Base-by-base conservation (phyloP, 2,329 filamentous ascomycete species). In the Cladosporium halotolerans region DNA sequence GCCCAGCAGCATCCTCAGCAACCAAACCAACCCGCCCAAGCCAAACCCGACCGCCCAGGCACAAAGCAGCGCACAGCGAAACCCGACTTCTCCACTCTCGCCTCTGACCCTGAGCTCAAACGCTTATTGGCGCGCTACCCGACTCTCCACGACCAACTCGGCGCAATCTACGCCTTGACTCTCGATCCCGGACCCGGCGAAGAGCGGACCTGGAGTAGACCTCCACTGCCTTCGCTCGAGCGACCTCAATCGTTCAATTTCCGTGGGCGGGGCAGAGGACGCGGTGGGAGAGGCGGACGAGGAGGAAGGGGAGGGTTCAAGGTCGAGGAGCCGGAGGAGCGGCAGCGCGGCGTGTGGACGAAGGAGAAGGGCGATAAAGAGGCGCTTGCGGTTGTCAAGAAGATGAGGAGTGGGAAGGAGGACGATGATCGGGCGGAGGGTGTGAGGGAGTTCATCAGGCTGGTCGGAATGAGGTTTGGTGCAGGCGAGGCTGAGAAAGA, bases 391-490 rank as follows among this genome's bases (percentile, higher is more conserved):
- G 47, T 63, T 33, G 55, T 70, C 8, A 60, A 57, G 41, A 62
- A 57, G 41, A 61, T 67, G 62, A 61, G 65, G 41, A 58, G 64
- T 6, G 66, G 63, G 14, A 60, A 57, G 14, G 61, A 62, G 5
- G 66, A 63, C 1, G 63, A 64, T 13, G 63, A 65, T 42, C 64
- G 67, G 52, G 64, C 68, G 28, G 70, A 72, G 33, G 72, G 67
- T 1, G 65, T 76, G 62, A 60, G 57, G 4, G 71, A 74, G 44
- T 76, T 76, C 59, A 67, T 70, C 14, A 68, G 72, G 53, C 54
- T 77, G 51, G 68, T 76, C 51, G 69, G 66, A 43, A 61, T 76
- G 57, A 71, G 70, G 33, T 67, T 47, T 46, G 51, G 51, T 13
- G 6, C n/a, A 23, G 43, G 41, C 13, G 38, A 38, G 16, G n/a